Evolutionary conservation across 202 grass and related monocot species (phyloP).

Genomic region (Dendrocalamus latiflorus): DNA sequence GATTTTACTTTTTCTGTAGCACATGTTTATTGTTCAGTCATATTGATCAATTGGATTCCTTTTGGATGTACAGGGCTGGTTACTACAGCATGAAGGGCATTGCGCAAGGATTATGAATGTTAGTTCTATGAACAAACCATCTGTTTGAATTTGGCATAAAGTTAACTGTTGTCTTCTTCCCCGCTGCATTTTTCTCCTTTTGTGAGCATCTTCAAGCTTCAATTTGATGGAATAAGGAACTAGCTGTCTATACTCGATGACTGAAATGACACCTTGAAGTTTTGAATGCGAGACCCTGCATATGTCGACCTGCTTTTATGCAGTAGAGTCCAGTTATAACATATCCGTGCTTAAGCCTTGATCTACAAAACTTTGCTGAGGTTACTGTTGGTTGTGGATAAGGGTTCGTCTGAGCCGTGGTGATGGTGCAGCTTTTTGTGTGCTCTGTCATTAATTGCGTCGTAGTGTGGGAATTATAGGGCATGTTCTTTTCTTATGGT

Average conservation of each 20-base stretch:
- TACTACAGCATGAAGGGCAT: not conserved
- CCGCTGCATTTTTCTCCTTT: constrained; percentile 13
- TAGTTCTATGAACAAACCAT: constrained; percentile 37
- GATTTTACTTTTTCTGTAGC: not conserved
- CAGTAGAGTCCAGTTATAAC: not conserved
- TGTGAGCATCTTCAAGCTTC: constrained; percentile 28
- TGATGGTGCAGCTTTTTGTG: not conserved
- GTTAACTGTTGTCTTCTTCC: constrained; percentile 38
- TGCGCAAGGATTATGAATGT: constrained; percentile 32
- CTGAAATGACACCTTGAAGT: constrained; percentile 40
- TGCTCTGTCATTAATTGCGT: no score
- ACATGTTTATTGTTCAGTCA: not conserved
- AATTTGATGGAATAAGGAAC: constrained; percentile 63
- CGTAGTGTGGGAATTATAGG: no score
- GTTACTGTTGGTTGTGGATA: not conserved
- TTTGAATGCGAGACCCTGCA: constrained; percentile 39
- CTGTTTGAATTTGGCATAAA: constrained; percentile 47
- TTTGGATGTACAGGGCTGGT: constrained; percentile 24
- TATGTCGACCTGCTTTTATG: constrained; percentile 2
- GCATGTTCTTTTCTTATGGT: no score
- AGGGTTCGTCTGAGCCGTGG: not conserved
- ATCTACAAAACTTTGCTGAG: not conserved
- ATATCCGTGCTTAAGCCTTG: no score
- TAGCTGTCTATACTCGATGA: constrained; percentile 30
- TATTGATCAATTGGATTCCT: not conserved